Conservation (phyloP, 148 eudicot species). For the Bassia scoparia region DNA sequence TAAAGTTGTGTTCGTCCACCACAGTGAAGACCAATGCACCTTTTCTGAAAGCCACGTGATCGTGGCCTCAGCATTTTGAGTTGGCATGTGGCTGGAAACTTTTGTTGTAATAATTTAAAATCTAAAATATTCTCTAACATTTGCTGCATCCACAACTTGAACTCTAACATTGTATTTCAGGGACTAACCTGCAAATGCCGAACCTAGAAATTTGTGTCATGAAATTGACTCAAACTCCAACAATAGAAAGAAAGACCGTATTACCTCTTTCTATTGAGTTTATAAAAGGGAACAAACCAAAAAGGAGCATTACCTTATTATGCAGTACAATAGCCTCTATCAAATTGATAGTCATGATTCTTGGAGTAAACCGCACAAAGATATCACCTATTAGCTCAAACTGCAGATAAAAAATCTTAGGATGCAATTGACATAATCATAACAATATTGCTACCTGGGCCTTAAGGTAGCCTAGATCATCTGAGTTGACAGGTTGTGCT, state of each 20-base stretch:
- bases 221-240: constrained; percentile 16
- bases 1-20: too few species aligned
- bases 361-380: constrained; percentile 60
- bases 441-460: too few species aligned
- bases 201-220: constrained; percentile 50
- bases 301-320: constrained; percentile 70
- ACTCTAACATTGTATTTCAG: constrained; percentile 86
- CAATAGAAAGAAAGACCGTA: constrained; percentile 9
- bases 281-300: neutral
- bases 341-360: constrained; percentile 90
- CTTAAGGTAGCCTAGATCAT: too few species aligned
- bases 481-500: too few species aligned
- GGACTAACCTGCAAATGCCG: too few species aligned
- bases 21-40: too few species aligned
- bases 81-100: too few species aligned
- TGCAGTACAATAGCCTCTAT: constrained; percentile 73
- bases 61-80: too few species aligned
- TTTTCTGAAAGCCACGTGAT: too few species aligned
- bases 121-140: constrained; percentile 42
- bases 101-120: constrained; percentile 77
- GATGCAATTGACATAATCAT: too few species aligned
- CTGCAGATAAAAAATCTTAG: too few species aligned
- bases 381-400: neutral
- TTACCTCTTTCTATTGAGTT: constrained; percentile 45
- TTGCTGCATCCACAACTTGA: constrained; percentile 36